A percentile compares a stretch with the other conserved stretches of the same genome.
Conservation (phyloP, 177 flowering plant genomes). For the Vitis hybrid region DNA sequence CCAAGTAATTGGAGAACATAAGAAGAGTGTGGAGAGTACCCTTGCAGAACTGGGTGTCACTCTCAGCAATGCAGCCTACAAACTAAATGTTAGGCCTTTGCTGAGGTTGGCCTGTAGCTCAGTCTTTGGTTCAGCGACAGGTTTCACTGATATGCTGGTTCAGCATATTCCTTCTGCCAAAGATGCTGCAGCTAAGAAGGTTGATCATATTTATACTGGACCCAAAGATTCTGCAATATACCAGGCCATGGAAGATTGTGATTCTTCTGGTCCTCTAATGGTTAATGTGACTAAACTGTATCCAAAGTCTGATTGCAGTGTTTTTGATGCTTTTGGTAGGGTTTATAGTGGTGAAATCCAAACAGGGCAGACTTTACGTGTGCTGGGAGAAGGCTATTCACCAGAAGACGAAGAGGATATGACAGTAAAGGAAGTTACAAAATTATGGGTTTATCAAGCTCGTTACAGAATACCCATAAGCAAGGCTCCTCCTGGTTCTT, state of each 20-base stretch:
- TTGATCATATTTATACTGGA: conserved; percentile 90
- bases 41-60: conserved; percentile 94
- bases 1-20: conserved; percentile 97
- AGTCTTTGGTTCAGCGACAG: conserved; percentile 95
- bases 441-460: conserved; percentile 96
- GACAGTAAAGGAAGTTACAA: conserved; percentile 94
- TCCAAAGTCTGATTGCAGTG: conserved; percentile 97
- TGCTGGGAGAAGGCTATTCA: conserved; percentile 97
- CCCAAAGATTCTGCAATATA: conserved; percentile 63
- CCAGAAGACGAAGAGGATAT: conserved; percentile 99
- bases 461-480: conserved; percentile 90
- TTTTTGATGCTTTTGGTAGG: conserved; percentile 99
- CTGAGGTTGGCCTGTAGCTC: conserved; percentile 94
- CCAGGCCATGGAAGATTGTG: conserved; percentile 80
- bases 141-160: conserved; percentile 98
- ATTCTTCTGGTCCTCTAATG: conserved; percentile 89
- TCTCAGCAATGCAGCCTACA: conserved; percentile 88
- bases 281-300: conserved; percentile 93
- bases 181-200: conserved; percentile 75
- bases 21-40: conserved; percentile 94
- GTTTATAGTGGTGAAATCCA: conserved; percentile 91
- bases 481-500: conserved; percentile 97
- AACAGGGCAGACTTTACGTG: conserved; percentile 92
- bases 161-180: conserved; percentile 92
- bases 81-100: conserved; percentile 87